Evolutionary conservation across 805 yeast genomes (phyloP), one percentile per base, ranked within the genome.

Genomic region (Debaryomyces tyrocola): DNA sequence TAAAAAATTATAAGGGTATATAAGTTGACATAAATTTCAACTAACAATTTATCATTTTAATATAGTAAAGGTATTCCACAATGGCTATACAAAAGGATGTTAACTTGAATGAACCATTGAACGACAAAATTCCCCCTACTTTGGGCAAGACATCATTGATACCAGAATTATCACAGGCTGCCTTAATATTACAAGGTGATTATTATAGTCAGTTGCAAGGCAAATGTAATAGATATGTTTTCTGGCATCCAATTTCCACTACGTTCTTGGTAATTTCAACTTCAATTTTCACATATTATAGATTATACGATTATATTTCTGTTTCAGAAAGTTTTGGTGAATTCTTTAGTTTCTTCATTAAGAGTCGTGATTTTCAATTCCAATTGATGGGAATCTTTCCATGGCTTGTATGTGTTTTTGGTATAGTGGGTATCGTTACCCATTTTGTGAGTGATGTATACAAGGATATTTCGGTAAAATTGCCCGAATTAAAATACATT

Each of bases 141-240:
- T 78, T 87, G 33, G 67, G 63, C 39, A 69, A 80, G 33, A 56
- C 78, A 0, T 61, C 64, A 2, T 68, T 87, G 42, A 70, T 68
- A 6, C 91, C 91, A 1, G 80, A 77, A 27, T 70, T 74, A 35
- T 72, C 85, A 1, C 78, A 79, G 37, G 87, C 87, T 9, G 79
- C 84, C 1, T 58, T 84, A 45, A 82, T 80, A 47, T 64, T 86
- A 48, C 80, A 84, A 27, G 81, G 87, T 47, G 94, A 87, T 60
- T 80, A 74, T 52, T 67, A 79, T 46, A 59, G 77, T 20, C 73
- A 69, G 51, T 59, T 69, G 34, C 84, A 80, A 57, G 64, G 82
- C 1, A 49, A 63, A 20, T 69, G 80, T 44, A 79, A 77, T 58
- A 73, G 59, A 47, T 56, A 57, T 39, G 56, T 80, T 34, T 71